These are phyloP conservation scores for Mucor saturninus DNA, from an alignment of 371 early-diverging fungal genomes.

Conservation along the genomic window DNA sequence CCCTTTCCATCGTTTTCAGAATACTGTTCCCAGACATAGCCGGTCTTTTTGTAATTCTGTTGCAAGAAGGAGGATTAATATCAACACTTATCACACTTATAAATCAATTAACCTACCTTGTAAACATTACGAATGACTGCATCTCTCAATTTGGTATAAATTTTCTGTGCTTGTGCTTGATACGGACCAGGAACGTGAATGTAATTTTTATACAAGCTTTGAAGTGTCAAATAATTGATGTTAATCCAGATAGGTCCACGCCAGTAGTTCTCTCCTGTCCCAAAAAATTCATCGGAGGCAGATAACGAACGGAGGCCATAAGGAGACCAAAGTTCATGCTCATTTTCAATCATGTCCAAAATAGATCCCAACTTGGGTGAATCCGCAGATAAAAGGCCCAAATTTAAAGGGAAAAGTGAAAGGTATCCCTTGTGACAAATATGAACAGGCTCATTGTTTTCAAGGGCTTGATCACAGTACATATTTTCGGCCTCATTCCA, in stretches of 20 bases:
- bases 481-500: constrained; percentile 78
- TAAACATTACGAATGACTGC: constrained; percentile 82
- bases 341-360: constrained; percentile 76
- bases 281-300: constrained; percentile 72
- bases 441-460: constrained; percentile 55
- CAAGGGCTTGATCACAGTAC: constrained; percentile 80
- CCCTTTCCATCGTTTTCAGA: constrained; percentile 80
- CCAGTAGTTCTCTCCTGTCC: constrained; percentile 93
- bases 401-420: constrained; percentile 79
- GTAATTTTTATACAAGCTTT: constrained; percentile 79
- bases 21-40: constrained; percentile 95
- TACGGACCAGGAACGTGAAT: constrained; percentile 69
- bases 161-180: constrained; percentile 66
- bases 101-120: constrained; percentile 47
- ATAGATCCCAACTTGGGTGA: constrained; percentile 72
- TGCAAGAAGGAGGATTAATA: no score
- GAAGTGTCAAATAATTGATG: constrained; percentile 85
- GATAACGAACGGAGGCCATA: constrained; percentile 86
- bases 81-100: no score
- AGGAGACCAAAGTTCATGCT: constrained; percentile 82
- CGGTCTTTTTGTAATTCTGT: constrained; percentile 80
- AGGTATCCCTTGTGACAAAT: constrained; percentile 91
- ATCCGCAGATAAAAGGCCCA: constrained; percentile 76
- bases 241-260: constrained; percentile 96
- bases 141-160: constrained; percentile 76